phyloP scores from a whole-genome alignment of 495 filamentous ascomycete species.

The Endocarpon pusillum region DNA sequence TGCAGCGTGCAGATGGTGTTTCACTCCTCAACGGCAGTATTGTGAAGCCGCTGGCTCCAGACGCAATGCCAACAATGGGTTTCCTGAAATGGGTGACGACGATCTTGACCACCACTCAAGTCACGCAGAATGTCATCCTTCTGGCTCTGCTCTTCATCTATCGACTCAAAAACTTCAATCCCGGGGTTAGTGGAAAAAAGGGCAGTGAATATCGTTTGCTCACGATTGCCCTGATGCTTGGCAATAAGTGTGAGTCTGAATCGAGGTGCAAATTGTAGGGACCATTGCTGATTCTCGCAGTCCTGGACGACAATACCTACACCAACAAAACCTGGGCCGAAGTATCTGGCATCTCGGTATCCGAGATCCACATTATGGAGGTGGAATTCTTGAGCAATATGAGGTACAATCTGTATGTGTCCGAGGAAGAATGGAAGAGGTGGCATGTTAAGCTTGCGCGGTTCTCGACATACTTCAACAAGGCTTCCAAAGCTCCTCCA shows the following conservation, averaged over 20 bases:
- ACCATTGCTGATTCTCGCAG: conserved; percentile 27
- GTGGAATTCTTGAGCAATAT: conserved; percentile 99
- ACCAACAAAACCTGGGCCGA: conserved; percentile 99
- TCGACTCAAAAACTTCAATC: conserved; percentile 77
- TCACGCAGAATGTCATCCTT: conserved; percentile 88
- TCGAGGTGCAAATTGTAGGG: background rate
- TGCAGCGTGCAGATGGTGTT: conserved; percentile 58
- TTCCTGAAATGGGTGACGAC: conserved; percentile 91
- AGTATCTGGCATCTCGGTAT: conserved; percentile 84
- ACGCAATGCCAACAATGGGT: conserved; percentile 57
- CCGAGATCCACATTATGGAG: conserved; percentile 97
- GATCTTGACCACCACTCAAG: conserved; percentile 85
- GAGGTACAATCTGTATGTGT: conserved; percentile 79
- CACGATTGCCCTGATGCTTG: conserved; percentile 93
- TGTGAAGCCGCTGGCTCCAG: conserved; percentile 38
- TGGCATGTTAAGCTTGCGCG: conserved; percentile 70
- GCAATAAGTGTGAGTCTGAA: conserved; percentile 72
- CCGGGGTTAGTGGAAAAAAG: conserved; percentile 68
- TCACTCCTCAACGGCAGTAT: conserved; percentile 29
- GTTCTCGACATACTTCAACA: conserved; percentile 67
- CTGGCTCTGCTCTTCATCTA: conserved; percentile 88
- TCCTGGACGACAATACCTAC: conserved; percentile 97
- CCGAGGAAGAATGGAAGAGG: conserved; percentile 60
- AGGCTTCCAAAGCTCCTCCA: conserved; percentile 29
- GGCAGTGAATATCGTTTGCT: conserved; percentile 93